Evolutionary conservation across 2,329 filamentous ascomycete species (phyloP).

Genomic region (Amesomyces nigricolor): DNA sequence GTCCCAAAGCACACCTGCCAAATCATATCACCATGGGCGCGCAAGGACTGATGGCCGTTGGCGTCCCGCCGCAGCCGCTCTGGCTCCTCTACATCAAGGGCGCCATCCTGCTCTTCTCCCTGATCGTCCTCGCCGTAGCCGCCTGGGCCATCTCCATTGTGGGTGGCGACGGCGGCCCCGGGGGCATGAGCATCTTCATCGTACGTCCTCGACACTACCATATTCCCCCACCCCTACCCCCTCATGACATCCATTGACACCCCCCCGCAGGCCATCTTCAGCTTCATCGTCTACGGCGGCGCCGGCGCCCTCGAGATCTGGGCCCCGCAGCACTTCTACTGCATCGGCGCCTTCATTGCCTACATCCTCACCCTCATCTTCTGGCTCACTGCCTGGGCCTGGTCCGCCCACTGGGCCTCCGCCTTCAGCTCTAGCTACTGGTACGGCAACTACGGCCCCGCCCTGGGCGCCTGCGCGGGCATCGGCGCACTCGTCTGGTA

Average conservation of each 20-base stretch:
- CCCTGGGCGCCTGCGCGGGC: constrained; percentile 36
- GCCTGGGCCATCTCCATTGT: constrained; percentile 38
- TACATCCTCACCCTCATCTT: constrained; percentile 38
- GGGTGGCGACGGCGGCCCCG: constrained; percentile 30
- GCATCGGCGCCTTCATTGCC: constrained; percentile 33
- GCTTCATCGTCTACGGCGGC: constrained; percentile 37
- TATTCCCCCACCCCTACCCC: constrained; percentile 22
- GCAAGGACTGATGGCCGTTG: constrained; percentile 33
- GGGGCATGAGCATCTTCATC: constrained; percentile 43
- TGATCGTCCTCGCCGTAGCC: constrained; percentile 36
- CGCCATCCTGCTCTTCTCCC: constrained; percentile 36
- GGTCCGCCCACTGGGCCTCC: constrained; percentile 35
- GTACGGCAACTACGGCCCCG: constrained; percentile 26
- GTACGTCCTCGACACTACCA: constrained; percentile 30
- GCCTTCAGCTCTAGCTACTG: constrained; percentile 16
- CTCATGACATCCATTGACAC: background rate
- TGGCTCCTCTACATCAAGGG: constrained; percentile 36
- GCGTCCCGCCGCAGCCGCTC: constrained; percentile 34
- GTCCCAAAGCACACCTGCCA: background rate
- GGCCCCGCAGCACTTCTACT: constrained; percentile 35
- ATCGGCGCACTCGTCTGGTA: constrained; percentile 40
- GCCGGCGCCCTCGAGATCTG: constrained; percentile 35
- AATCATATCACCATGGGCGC: constrained; percentile 12
- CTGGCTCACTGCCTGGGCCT: constrained; percentile 41
- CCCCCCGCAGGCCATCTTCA: constrained; percentile 34